Percentiles rank a stretch among this genome's conserved stretches.
Conservation (phyloP, 2,329 filamentous ascomycete genomes). For the Fusarium secorum region DNA sequence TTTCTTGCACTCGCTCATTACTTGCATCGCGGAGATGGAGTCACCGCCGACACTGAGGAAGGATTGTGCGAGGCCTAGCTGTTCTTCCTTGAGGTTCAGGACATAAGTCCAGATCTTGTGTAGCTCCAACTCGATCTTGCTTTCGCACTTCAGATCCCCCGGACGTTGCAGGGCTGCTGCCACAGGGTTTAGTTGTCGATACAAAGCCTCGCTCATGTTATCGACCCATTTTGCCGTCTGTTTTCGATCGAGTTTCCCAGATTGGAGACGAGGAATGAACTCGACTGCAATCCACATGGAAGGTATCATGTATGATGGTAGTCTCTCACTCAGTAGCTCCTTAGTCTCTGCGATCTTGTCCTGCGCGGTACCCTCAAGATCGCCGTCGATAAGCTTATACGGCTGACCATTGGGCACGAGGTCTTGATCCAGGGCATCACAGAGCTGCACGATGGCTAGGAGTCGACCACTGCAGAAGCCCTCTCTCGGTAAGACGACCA, state of each 20-base stretch:
- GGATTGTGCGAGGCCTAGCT: slow-evolving; percentile 33
- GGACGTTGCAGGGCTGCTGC: fast-evolving
- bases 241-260: slow-evolving; percentile 35
- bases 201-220: slow-evolving; percentile 10
- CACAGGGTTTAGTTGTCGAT: slow-evolving; percentile 26
- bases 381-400: slow-evolving; percentile 16
- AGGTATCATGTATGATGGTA: slow-evolving; percentile 36
- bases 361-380: background rate
- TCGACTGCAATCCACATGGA: slow-evolving; percentile 33
- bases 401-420: slow-evolving; percentile 7
- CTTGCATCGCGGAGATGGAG: slow-evolving; percentile 53
- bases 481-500: slow-evolving; percentile 24
- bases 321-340: slow-evolving; percentile 15
- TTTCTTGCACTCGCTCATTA: slow-evolving; percentile 48
- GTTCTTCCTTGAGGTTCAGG: slow-evolving; percentile 31
- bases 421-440: slow-evolving; percentile 2
- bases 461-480: slow-evolving; percentile 29
- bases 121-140: slow-evolving; percentile 6
- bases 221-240: slow-evolving; percentile 27
- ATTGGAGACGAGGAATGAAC: slow-evolving; percentile 30
- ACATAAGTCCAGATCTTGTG: slow-evolving; percentile 30
- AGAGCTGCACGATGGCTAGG: slow-evolving; percentile 19
- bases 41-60: slow-evolving; percentile 54
- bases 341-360: slow-evolving; percentile 17
- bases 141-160: background rate